Evolutionary conservation across 495 filamentous ascomycete species (phyloP).

Genomic region (Melanomma pulvis-pyrius): DNA sequence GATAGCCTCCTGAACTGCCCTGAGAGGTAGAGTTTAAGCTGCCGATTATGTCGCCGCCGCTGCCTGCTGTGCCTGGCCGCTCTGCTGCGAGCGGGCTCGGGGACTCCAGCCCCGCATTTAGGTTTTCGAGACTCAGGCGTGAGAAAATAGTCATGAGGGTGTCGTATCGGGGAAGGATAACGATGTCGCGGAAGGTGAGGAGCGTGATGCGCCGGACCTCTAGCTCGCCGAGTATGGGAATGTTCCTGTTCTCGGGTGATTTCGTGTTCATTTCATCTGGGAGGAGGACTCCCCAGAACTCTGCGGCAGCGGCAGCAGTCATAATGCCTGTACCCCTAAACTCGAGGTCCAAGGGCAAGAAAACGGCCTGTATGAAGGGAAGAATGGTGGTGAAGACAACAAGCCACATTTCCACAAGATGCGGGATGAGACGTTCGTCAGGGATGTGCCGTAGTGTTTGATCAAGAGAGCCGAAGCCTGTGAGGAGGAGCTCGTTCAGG

Average conservation of each 20-base stretch:
- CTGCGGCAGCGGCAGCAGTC: conserved; percentile 71
- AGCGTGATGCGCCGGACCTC: conserved; percentile 89
- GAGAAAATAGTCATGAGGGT: conserved; percentile 88
- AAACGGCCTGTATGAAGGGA: conserved; percentile 94
- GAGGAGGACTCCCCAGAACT: conserved; percentile 78
- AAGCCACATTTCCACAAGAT: conserved; percentile 91
- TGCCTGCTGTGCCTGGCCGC: conserved; percentile 44
- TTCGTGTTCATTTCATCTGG: conserved; percentile 42
- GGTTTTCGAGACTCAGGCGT: conserved; percentile 78
- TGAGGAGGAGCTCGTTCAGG: conserved; percentile 48
- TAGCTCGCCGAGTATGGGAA: conserved; percentile 59
- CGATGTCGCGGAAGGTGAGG: conserved; percentile 83
- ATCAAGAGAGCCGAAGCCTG: conserved; percentile 84
- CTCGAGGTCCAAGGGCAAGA: conserved; percentile 91
- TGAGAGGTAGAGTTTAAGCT: conserved; percentile 14
- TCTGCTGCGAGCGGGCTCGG: conserved; percentile 45
- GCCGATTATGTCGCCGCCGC: not conserved
- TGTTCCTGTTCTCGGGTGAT: conserved; percentile 38
- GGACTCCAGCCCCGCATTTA: conserved; percentile 58
- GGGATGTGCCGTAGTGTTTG: conserved; percentile 73
- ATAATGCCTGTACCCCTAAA: conserved; percentile 87
- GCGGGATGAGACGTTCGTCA: conserved; percentile 81
- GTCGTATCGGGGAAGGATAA: conserved; percentile 84
- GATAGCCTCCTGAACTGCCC: conserved; percentile 44
- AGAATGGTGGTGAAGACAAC: conserved; percentile 85